These are phyloP conservation scores for Wickerhamomyces kurtzmanii DNA, from an alignment of 805 yeast genomes.

Conservation along the genomic window DNA sequence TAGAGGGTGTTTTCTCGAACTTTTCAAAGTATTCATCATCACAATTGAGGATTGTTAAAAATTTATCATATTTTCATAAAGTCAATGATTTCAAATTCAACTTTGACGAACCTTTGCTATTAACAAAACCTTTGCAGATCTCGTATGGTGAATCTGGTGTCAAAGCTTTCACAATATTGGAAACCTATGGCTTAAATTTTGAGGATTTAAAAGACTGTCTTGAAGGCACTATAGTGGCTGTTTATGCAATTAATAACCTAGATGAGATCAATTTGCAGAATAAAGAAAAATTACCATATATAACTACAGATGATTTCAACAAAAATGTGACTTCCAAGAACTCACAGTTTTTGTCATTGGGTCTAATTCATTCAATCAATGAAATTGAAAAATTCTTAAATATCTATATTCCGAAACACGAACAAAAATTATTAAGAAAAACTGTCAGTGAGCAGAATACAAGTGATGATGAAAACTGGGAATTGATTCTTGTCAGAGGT, in stretches of 20 bases:
- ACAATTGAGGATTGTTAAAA: constrained; percentile 41
- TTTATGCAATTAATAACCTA: constrained; percentile 12
- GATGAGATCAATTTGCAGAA: constrained; percentile 6
- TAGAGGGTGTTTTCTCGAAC: constrained; percentile 25
- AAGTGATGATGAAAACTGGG: constrained; percentile 13
- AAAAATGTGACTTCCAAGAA: constrained; percentile 4
- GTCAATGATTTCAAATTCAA: constrained; percentile 18
- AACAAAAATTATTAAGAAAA: constrained; percentile 6
- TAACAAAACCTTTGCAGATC: constrained; percentile 27
- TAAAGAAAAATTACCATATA: constrained; percentile 16
- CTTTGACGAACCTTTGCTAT: constrained; percentile 32
- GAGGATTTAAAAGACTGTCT: constrained; percentile 23
- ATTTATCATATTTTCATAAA: constrained; percentile 46
- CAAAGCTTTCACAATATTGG: constrained; percentile 23
- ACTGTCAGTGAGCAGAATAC: too few relatives aligned
- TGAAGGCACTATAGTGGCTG: constrained; percentile 24
- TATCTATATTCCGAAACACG: constrained; percentile 40
- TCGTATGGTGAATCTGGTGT: constrained; percentile 29
- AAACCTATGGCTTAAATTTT: constrained; percentile 20
- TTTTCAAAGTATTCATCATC: constrained; percentile 33
- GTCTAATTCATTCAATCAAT: constrained; percentile 61
- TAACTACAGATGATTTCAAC: constrained; percentile 4
- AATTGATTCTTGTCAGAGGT: constrained; percentile 46
- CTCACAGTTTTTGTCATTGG: constrained; percentile 36
- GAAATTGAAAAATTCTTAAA: constrained; percentile 28